These are phyloP conservation scores for Phialophora verrucosa DNA, from an alignment of 2,329 filamentous ascomycete genomes.

Conservation along the genomic window DNA sequence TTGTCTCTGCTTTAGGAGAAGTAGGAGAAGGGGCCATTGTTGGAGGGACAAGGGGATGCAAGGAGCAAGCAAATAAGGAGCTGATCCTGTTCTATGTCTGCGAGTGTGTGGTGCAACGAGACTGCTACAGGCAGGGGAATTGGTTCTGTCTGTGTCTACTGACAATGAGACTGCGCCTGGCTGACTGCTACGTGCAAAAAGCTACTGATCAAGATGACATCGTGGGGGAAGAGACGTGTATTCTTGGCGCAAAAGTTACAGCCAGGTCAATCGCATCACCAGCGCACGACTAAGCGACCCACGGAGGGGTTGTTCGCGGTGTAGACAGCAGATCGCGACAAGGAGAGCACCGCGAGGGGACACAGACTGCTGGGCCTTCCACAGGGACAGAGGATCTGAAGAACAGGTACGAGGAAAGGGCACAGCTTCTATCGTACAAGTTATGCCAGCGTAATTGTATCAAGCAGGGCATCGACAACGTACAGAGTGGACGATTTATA, in stretches of 20 bases:
- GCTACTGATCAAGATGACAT: neutral
- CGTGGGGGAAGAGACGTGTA: neutral
- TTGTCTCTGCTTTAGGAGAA: no score
- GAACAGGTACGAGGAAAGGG: neutral
- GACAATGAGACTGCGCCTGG: neutral
- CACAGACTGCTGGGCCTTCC: no score
- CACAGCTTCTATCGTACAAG: neutral
- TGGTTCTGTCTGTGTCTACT: neutral
- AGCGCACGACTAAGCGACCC: neutral
- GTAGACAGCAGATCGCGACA: neutral
- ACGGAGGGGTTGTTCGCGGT: neutral
- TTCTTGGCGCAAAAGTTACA: neutral
- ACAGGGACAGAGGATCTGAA: neutral
- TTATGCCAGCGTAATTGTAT: neutral
- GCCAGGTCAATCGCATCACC: neutral
- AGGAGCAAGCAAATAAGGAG: neutral
- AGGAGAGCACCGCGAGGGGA: neutral
- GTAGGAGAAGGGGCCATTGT: neutral
- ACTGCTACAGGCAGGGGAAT: no score
- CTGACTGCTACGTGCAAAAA: neutral
- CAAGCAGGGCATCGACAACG: neutral
- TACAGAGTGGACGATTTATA: neutral
- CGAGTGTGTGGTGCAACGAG: no score
- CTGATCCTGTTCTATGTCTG: neutral
- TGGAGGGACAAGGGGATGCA: neutral